Conservation (phyloP, 2,329 filamentous ascomycete species). For the Neonectria neomacrospora region DNA sequence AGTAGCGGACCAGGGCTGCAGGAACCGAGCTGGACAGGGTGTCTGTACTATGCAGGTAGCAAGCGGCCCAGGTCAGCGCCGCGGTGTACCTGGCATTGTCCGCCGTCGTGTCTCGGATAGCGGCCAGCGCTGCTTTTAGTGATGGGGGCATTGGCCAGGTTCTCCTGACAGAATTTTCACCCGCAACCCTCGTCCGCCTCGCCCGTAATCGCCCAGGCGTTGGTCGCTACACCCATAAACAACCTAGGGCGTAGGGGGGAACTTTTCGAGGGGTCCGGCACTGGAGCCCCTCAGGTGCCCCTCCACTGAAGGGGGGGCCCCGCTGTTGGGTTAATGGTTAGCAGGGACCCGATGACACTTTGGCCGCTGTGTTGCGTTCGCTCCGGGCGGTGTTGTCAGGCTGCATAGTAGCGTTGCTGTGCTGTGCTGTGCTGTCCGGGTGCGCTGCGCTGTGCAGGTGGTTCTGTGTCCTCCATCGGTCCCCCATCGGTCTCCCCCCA, state of each 20-base stretch:
- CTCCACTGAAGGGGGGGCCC: slow-evolving; percentile 39
- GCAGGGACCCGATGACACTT: slow-evolving; percentile 1
- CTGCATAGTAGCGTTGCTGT: slow-evolving; percentile 36
- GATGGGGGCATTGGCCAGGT: slow-evolving; percentile 36
- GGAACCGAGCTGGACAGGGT: slow-evolving; percentile 17
- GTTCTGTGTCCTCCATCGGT: neutral
- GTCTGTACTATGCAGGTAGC: slow-evolving; percentile 27
- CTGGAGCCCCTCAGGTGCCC: slow-evolving; percentile 36
- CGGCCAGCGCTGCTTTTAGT: slow-evolving; percentile 39
- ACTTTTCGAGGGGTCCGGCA: slow-evolving; percentile 28
- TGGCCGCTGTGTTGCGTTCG: slow-evolving; percentile 17
- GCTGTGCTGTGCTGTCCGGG: slow-evolving; percentile 24
- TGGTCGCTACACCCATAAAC: slow-evolving; percentile 39
- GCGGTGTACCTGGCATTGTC: slow-evolving; percentile 33
- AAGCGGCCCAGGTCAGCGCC: slow-evolving; percentile 18
- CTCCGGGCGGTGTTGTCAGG: slow-evolving; percentile 19
- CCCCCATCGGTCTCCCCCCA: neutral
- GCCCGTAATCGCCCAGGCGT: slow-evolving; percentile 33
- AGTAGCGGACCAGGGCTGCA: slow-evolving; percentile 38
- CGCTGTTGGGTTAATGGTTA: slow-evolving; percentile 42
- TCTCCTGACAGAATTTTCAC: slow-evolving; percentile 50
- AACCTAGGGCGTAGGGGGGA: slow-evolving; percentile 31
- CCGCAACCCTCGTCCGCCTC: slow-evolving; percentile 30
- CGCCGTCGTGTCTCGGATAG: slow-evolving; percentile 38
- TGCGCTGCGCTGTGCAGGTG: slow-evolving; percentile 8